Evolutionary conservation across 2,329 filamentous ascomycete species (phyloP).

Genomic region (Colletotrichum sp.): DNA sequence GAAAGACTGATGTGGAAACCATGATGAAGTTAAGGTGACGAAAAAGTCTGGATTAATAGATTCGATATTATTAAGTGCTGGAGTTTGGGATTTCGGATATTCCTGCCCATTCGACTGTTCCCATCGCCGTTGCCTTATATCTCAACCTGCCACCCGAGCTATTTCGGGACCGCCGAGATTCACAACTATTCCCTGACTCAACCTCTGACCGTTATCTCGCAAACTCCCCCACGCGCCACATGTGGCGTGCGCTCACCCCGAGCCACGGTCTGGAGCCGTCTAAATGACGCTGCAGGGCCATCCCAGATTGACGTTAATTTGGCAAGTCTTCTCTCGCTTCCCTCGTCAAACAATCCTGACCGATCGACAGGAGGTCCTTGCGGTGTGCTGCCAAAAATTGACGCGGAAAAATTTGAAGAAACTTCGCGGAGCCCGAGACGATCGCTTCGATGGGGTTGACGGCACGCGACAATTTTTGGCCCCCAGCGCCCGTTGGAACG

Average conservation of each 20-base stretch:
- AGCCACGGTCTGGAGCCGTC: not conserved
- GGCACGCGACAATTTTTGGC: not conserved
- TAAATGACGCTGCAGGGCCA: not conserved
- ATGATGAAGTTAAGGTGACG: not conserved
- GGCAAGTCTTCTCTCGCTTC: not conserved
- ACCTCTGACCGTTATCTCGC: not conserved
- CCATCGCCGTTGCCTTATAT: not conserved
- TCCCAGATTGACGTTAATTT: not conserved
- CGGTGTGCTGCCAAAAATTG: not conserved
- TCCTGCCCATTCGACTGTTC: accelerated
- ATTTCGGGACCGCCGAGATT: not conserved
- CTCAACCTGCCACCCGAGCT: not conserved
- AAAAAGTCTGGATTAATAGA: not conserved
- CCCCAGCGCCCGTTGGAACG: not conserved
- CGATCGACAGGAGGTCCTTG: not conserved
- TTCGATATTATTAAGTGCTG: not conserved
- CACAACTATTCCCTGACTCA: not conserved
- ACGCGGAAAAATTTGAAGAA: not conserved
- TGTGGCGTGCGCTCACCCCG: not conserved
- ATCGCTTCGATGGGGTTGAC: not conserved
- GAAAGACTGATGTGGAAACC: accelerated
- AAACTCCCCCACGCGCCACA: not conserved
- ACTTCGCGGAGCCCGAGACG: not conserved
- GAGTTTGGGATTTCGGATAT: not conserved
- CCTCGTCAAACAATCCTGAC: not conserved